Evolutionary conservation across 495 filamentous ascomycete genomes (phyloP).

Genomic region (Hyaloscypha hepaticicola): DNA sequence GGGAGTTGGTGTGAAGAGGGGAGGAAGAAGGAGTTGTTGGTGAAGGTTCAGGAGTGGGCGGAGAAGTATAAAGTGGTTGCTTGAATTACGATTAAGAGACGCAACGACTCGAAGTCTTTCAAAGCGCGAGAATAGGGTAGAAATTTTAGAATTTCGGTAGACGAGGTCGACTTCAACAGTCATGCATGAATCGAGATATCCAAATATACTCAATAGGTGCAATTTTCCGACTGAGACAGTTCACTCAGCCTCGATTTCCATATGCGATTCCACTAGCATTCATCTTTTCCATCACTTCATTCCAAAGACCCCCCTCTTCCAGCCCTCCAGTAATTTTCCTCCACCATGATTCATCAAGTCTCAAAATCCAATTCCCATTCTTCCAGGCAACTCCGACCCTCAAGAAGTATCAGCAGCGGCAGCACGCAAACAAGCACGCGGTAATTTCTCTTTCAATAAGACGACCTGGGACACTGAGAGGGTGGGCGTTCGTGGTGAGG

Average conservation of each 20-base stretch:
- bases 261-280: neutral
- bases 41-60: conserved; percentile 35
- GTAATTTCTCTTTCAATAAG: neutral
- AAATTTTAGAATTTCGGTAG: neutral
- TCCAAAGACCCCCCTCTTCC: too few relatives aligned
- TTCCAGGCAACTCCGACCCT: neutral
- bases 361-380: too few relatives aligned
- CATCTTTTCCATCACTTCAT: too few relatives aligned
- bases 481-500: neutral
- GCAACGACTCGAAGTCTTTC: neutral
- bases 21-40: conserved; percentile 46
- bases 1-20: conserved; percentile 56
- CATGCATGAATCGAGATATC: neutral
- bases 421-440: neutral
- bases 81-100: neutral
- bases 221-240: neutral
- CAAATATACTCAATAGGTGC: neutral
- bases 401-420: neutral
- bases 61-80: conserved; percentile 16
- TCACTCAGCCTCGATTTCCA: neutral
- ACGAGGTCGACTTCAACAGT: neutral
- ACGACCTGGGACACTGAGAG: neutral
- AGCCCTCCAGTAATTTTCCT: too few relatives aligned
- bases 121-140: neutral
- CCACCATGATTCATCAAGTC: too few relatives aligned